Percentiles rank a stretch among this genome's conserved stretches.
phyloP scores from a whole-genome alignment of 139 green algal species.

The Coccomyxa sp. region DNA sequence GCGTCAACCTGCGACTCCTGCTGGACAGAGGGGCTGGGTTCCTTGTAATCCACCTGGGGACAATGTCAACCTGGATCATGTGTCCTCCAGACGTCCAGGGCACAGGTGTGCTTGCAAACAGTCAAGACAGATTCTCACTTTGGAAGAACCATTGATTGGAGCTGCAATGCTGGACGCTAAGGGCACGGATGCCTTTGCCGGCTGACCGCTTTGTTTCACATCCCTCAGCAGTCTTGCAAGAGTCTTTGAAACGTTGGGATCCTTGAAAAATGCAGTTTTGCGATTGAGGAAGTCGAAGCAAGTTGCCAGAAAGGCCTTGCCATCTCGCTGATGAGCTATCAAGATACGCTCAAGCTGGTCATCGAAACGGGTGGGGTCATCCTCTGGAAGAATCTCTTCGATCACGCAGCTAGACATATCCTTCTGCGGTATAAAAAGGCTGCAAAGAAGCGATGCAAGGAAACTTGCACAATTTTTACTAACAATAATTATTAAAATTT shows the following conservation, averaged over 20 bases:
- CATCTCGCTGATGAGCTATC: constrained; percentile 24
- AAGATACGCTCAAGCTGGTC: constrained; percentile 12
- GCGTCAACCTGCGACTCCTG: neutral
- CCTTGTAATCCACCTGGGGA: too few relatives aligned
- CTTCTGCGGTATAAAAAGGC: neutral
- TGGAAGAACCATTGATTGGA: too few relatives aligned
- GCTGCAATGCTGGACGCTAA: too few relatives aligned
- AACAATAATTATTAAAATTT: too few relatives aligned
- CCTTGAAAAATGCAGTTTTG: constrained; percentile 60
- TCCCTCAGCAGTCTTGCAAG: constrained; percentile 36
- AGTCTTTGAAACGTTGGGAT: constrained; percentile 33
- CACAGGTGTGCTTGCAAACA: too few relatives aligned
- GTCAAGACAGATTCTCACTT: too few relatives aligned
- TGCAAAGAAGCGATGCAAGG: too few relatives aligned
- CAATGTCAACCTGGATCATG: too few relatives aligned
- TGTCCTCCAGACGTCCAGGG: too few relatives aligned
- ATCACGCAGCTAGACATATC: constrained; percentile 12
- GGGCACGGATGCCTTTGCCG: neutral
- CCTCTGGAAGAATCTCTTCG: constrained; percentile 11
- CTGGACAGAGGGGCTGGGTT: too few relatives aligned
- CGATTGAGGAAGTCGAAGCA: constrained; percentile 54
- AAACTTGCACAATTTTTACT: too few relatives aligned
- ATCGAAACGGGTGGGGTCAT: constrained; percentile 4
- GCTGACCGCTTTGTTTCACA: constrained; percentile 21
- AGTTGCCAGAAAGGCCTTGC: constrained; percentile 32